These are phyloP conservation scores for Nemophila menziesii DNA, from an alignment of 257 asterid species.

Conservation along the genomic window DNA sequence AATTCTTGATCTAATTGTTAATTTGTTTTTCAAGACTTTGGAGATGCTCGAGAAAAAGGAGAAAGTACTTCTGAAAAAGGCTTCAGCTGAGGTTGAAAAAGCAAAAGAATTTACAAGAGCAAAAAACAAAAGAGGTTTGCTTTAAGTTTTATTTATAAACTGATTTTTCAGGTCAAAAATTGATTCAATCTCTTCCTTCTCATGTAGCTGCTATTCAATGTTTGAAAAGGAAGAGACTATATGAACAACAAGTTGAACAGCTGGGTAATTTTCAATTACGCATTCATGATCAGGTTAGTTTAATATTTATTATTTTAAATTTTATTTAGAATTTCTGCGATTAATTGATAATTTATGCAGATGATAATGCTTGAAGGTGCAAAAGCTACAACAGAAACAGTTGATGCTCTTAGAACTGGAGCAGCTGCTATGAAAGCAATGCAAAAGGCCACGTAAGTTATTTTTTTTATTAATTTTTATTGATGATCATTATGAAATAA, in stretches of 20 bases:
- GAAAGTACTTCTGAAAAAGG: slow-evolving; percentile 55
- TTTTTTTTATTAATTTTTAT: background rate
- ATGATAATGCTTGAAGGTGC: slow-evolving; percentile 48
- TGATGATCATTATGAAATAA: too few species aligned
- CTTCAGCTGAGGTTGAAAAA: slow-evolving; percentile 49
- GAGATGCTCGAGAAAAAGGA: slow-evolving; percentile 83
- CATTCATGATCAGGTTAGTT: slow-evolving; percentile 72
- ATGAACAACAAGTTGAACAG: slow-evolving; percentile 72
- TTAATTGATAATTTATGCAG: slow-evolving; percentile 19
- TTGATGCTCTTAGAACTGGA: slow-evolving; percentile 41
- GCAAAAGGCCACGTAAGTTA: slow-evolving; percentile 41
- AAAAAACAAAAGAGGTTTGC: slow-evolving; percentile 64
- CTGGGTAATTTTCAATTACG: slow-evolving; percentile 71
- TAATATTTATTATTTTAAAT: too few species aligned
- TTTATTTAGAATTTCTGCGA: too few species aligned
- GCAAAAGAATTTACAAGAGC: slow-evolving; percentile 53
- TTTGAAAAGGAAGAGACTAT: slow-evolving; percentile 71
- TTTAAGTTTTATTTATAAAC: background rate
- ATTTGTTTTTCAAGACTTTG: slow-evolving; percentile 31
- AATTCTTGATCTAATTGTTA: slow-evolving; percentile 1
- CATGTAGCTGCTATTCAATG: slow-evolving; percentile 81
- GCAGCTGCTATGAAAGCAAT: slow-evolving; percentile 44
- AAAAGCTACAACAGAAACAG: slow-evolving; percentile 49
- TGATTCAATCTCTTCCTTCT: background rate
- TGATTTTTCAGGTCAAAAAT: background rate